Evolutionary conservation across 768 basidiomycete species (phyloP), one percentile per base, ranked within the genome.

Genomic region (Tulasnella sp.): DNA sequence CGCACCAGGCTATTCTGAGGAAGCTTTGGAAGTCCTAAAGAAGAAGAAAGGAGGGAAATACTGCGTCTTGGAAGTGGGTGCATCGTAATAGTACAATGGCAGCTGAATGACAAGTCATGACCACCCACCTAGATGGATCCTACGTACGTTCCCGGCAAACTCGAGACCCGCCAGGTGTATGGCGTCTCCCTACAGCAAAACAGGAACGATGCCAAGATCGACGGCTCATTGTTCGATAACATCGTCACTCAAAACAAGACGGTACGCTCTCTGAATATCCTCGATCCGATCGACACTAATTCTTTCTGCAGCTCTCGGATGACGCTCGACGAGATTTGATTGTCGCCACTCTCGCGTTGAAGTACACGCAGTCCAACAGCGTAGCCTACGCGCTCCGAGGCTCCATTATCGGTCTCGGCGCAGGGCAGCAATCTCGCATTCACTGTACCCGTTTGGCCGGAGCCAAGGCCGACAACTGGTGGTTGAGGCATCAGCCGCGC

Each of bases 31-130:
- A 62, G 85, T 97, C 37, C 84, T 99, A 52, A 85, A 84, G 64
- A 98, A 95, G 85, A 99, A 99, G 86, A 99, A 99, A 83, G 93
- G 86, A 16, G 97, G 97, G 37, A 99, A 98, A 80, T 99, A 99
- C 82, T 98, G 96, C 77, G 94, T 99, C 16, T 86, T 99, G 16
- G 86, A 97, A 87, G 95, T 94, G 75, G 62, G 81, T 65, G 3
- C 34, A 40, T 19, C 32, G 26, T 29, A n/a, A 1, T 62, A 19
- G 7, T 14, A 29, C 64, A 26, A 9, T 59, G 7, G 22, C 52
- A 26, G 29, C 26, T 71, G 17, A 41, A 26, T 22, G 26, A 14
- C 66, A 22, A 26, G 41, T 26, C 29, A 41, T 66, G 39, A 32
- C 8, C 17, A 47, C 19, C 14, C 12, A 29, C 52, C 7, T 76